A percentile compares a stretch with the other conserved stretches of the same genome.
phyloP scores from a whole-genome alignment of 2,329 filamentous ascomycete genomes.

The Chaetomium olivaceum region DNA sequence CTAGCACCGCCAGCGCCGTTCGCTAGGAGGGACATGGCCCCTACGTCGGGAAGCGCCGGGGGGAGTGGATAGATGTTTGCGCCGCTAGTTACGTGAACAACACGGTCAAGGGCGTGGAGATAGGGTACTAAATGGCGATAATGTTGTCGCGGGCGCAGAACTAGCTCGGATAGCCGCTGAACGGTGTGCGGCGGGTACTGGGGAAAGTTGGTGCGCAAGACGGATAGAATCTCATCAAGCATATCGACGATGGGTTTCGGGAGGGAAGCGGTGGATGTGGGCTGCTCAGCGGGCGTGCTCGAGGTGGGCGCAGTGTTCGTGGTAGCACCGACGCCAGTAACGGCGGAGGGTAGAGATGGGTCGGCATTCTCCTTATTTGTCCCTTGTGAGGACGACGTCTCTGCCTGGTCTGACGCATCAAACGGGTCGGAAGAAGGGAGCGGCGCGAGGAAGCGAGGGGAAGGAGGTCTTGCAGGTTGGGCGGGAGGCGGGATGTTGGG shows the following conservation, averaged over 20 bases:
- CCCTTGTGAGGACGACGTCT: conserved; percentile 51
- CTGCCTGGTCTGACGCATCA: conserved; percentile 46
- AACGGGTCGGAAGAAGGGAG: conserved; percentile 47
- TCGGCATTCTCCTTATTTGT: conserved; percentile 69
- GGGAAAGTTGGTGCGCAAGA: conserved; percentile 67
- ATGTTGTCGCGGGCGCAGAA: conserved; percentile 73
- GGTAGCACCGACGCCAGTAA: conserved; percentile 40
- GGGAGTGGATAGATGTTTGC: conserved; percentile 81
- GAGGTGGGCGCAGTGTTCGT: conserved; percentile 41
- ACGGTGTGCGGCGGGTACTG: conserved; percentile 84
- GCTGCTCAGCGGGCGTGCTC: conserved; percentile 11
- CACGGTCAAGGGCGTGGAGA: conserved; percentile 85
- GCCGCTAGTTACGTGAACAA: conserved; percentile 84
- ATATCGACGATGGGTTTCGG: conserved; percentile 65
- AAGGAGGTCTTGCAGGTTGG: conserved; percentile 44
- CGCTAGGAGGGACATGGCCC: conserved; percentile 52
- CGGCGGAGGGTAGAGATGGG: conserved; percentile 43
- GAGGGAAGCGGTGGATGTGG: conserved; percentile 47
- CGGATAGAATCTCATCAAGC: conserved; percentile 59
- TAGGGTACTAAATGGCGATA: conserved; percentile 83
- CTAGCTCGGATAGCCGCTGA: conserved; percentile 85
- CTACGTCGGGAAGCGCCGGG: conserved; percentile 60
- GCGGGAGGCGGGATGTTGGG: conserved; percentile 55
- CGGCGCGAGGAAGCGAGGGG: conserved; percentile 48
- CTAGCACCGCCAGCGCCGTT: conserved; percentile 62